A percentile compares a stretch with the other conserved stretches of the same genome.
These are phyloP conservation scores for Solanum pimpinellifolium DNA, from an alignment of 257 asterid genomes.

Conservation along the genomic window DNA sequence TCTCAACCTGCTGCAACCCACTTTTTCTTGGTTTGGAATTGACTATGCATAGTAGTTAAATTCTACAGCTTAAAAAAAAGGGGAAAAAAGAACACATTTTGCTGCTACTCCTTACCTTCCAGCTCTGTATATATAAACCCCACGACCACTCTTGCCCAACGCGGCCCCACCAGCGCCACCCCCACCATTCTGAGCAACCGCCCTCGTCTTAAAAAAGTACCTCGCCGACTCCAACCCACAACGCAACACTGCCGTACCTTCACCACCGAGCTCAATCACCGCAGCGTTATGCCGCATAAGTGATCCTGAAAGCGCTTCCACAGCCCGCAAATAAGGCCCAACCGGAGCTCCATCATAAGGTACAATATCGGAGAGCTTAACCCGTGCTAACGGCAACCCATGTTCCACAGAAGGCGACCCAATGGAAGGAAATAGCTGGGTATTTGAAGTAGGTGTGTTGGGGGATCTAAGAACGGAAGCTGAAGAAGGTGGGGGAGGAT, in stretches of 20 bases:
- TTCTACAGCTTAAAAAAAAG: neutral
- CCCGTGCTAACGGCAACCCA: conserved; percentile 17
- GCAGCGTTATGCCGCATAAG: conserved; percentile 90
- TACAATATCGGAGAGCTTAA: conserved; percentile 60
- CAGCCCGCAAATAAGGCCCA: conserved; percentile 46
- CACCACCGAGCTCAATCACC: conserved; percentile 52
- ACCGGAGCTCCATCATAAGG: conserved; percentile 83
- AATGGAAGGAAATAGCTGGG: neutral
- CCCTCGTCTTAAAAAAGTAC: conserved; percentile 48
- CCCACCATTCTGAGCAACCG: conserved; percentile 3
- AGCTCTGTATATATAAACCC: conserved; percentile 63
- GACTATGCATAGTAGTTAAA: neutral
- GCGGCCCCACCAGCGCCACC: neutral
- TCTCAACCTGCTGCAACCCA: neutral
- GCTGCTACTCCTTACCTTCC: conserved; percentile 45
- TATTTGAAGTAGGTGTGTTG: conserved; percentile 7
- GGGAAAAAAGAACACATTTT: neutral
- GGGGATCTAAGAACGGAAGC: conserved; percentile 17
- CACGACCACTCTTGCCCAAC: conserved; percentile 39
- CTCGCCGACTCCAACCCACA: conserved; percentile 78
- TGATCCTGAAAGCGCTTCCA: conserved; percentile 69
- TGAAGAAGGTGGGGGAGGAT: conserved; percentile 12
- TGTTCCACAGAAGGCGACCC: neutral
- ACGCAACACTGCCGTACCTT: conserved; percentile 65
- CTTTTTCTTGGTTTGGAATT: neutral